Evolutionary conservation across 2,329 filamentous ascomycete species (phyloP).

Genomic region (Ophioceras dolichostomum): DNA sequence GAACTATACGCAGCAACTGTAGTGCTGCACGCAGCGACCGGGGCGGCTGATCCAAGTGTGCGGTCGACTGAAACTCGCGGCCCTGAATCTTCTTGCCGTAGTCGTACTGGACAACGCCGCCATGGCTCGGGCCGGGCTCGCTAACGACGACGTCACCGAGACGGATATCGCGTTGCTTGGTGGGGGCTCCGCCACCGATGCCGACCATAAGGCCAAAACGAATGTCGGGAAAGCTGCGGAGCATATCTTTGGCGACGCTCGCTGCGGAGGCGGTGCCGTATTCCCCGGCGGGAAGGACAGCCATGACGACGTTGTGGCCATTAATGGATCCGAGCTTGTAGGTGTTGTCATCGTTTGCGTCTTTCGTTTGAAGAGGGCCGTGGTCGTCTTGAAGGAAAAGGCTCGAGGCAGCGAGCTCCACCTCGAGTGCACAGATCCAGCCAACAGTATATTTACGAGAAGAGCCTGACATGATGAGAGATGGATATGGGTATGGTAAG

Average conservation of each 20-base stretch:
- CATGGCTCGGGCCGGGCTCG: constrained; percentile 6
- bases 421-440: too few species aligned
- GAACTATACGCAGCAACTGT: too few species aligned
- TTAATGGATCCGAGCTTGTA: constrained; percentile 20
- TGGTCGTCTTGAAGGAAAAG: too few species aligned
- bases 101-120: constrained; percentile 16
- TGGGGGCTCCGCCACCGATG: constrained; percentile 23
- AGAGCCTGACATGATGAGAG: too few species aligned
- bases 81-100: constrained; percentile 12
- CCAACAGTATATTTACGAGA: too few species aligned
- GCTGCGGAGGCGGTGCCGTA: constrained; percentile 15
- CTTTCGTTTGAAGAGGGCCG: too few species aligned
- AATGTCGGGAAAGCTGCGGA: constrained; percentile 16
- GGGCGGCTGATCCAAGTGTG: constrained; percentile 1
- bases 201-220: constrained; percentile 19
- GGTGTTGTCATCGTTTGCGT: constrained; percentile 13
- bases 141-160: constrained; percentile 20
- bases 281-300: constrained; percentile 12
- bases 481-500: too few species aligned
- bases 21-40: too few species aligned
- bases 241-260: constrained; percentile 15
- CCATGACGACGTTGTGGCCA: constrained; percentile 23
- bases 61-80: constrained; percentile 6
- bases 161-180: constrained; percentile 18
- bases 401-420: too few species aligned